Evolutionary conservation across 1,284 basidiomycete species (phyloP).

Genomic region (Takashimella tepidaria): DNA sequence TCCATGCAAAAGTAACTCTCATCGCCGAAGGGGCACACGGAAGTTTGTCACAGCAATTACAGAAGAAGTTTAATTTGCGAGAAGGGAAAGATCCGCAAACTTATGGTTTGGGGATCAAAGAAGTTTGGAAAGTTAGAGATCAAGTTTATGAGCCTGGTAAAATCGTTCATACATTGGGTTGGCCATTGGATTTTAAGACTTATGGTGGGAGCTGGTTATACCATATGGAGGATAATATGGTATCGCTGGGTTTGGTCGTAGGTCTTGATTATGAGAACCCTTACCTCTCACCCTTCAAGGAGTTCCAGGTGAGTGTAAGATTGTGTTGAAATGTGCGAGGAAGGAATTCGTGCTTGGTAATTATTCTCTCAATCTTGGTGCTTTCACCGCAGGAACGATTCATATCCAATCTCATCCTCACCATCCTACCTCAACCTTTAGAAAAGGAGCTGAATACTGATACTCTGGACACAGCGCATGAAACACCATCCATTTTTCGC

Average conservation of each 20-base stretch:
- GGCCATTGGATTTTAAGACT: constrained; percentile 78
- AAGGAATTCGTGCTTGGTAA: no score
- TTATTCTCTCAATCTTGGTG: no score
- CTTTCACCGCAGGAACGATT: no score
- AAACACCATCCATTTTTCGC: constrained; percentile 95
- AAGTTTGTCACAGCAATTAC: constrained; percentile 75
- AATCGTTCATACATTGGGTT: constrained; percentile 89
- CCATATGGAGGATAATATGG: constrained; percentile 90
- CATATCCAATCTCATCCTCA: no score
- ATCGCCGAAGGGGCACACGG: constrained; percentile 96
- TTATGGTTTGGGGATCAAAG: constrained; percentile 94
- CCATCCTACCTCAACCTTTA: background rate
- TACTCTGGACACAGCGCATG: constrained; percentile 85
- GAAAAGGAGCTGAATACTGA: no score
- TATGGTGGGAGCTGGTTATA: constrained; percentile 96
- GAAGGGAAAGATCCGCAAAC: constrained; percentile 83
- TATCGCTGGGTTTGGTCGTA: constrained; percentile 86
- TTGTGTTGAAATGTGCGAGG: background rate
- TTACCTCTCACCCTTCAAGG: constrained; percentile 85
- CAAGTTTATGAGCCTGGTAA: constrained; percentile 75
- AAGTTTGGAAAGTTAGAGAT: constrained; percentile 88
- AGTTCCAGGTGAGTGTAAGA: constrained; percentile 67
- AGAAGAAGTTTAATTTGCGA: constrained; percentile 72
- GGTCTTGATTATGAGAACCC: constrained; percentile 95
- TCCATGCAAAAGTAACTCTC: constrained; percentile 88